These are phyloP conservation scores for Dalechampia spathulata DNA, from an alignment of 441 rosid genomes.

Conservation along the genomic window DNA sequence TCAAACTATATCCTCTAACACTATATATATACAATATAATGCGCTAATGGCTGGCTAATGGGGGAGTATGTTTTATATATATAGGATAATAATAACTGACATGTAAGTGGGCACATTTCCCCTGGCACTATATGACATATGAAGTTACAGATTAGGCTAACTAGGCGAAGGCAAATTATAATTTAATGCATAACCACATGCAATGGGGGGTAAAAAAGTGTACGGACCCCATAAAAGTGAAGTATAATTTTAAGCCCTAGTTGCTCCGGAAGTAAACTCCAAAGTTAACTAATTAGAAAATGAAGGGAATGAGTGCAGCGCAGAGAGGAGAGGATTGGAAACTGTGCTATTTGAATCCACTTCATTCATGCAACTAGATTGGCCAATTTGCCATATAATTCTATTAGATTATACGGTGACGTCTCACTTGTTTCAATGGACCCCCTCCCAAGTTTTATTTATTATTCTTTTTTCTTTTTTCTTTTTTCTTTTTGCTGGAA, in stretches of 20 bases:
- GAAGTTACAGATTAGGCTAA: background rate
- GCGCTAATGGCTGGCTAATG: constrained; percentile 6
- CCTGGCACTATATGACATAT: background rate
- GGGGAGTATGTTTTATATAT: background rate
- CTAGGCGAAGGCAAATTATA: background rate
- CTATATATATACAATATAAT: too few relatives aligned
- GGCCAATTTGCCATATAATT: too few relatives aligned
- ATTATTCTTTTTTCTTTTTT: too few relatives aligned
- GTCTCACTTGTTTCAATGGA: too few relatives aligned
- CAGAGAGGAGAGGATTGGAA: constrained; percentile 18
- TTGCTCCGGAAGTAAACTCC: background rate
- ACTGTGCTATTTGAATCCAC: constrained; percentile 13
- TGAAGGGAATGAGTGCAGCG: constrained; percentile 18
- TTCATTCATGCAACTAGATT: constrained; percentile 19
- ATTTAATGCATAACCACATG: background rate
- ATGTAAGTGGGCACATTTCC: constrained; percentile 15
- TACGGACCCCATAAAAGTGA: background rate
- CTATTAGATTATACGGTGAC: too few relatives aligned
- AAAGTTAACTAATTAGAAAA: constrained; percentile 11
- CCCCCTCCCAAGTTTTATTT: too few relatives aligned
- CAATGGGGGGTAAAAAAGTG: background rate
- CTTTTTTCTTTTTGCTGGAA: too few relatives aligned
- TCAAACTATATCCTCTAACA: constrained; percentile 10
- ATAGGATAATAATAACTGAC: too few relatives aligned
- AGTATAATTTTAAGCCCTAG: background rate